A percentile compares a stretch with the other conserved stretches of the same genome.
phyloP scores from a whole-genome alignment of 2,329 filamentous ascomycete species.

The Trichoderma sp. region DNA sequence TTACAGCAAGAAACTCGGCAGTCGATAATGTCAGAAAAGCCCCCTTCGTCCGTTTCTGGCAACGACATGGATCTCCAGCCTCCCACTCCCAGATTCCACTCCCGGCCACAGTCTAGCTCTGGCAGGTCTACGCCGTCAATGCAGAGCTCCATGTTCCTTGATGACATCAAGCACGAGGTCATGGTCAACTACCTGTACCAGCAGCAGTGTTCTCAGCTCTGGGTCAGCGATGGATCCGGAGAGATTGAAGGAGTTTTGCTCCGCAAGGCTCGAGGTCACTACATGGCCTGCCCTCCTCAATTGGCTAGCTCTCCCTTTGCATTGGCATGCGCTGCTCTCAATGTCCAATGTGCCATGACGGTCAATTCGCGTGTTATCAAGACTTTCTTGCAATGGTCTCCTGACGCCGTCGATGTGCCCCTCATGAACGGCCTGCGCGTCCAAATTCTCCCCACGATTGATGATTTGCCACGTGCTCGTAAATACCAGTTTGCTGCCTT shows the following conservation, averaged over 20 bases:
- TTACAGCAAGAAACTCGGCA: slow-evolving; percentile 29
- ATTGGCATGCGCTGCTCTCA: slow-evolving; percentile 65
- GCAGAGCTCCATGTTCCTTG: slow-evolving; percentile 58
- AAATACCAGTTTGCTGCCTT: slow-evolving; percentile 84
- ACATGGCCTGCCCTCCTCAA: slow-evolving; percentile 71
- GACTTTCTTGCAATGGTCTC: slow-evolving; percentile 72
- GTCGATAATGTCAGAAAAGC: slow-evolving; percentile 41
- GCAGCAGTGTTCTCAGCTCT: slow-evolving; percentile 72
- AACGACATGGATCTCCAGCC: slow-evolving; percentile 52
- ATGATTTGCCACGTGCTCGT: slow-evolving; percentile 68
- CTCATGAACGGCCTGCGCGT: slow-evolving; percentile 75
- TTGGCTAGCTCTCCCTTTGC: slow-evolving; percentile 65
- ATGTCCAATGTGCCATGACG: slow-evolving; percentile 77
- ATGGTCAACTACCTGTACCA: slow-evolving; percentile 85
- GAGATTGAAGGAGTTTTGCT: slow-evolving; percentile 72
- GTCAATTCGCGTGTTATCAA: slow-evolving; percentile 79
- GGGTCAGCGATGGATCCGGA: slow-evolving; percentile 70
- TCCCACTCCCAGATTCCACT: slow-evolving; percentile 42
- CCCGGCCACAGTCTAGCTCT: slow-evolving; percentile 44
- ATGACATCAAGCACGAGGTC: slow-evolving; percentile 77
- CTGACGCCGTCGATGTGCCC: slow-evolving; percentile 72
- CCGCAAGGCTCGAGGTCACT: slow-evolving; percentile 66
- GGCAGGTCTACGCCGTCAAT: slow-evolving; percentile 44
- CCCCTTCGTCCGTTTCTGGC: slow-evolving; percentile 29
- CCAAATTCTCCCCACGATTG: slow-evolving; percentile 71